Conservation (phyloP, 306 rosid genomes). For the Trifolium repens region DNA sequence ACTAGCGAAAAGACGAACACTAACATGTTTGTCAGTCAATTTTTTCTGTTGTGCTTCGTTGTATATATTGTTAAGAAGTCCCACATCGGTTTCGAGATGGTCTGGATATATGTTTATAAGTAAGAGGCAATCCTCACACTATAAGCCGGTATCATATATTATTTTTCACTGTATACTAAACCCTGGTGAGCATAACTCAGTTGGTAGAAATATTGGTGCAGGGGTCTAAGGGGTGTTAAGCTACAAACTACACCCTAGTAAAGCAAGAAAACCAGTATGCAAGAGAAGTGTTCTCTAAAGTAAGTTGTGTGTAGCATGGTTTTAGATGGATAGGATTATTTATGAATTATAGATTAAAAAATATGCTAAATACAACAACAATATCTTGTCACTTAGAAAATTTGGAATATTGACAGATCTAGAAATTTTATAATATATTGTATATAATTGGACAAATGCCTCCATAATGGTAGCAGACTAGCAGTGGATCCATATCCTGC, state of each 20-base stretch:
- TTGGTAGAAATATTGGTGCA: no score
- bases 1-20: neutral
- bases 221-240: no score
- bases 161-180: no score
- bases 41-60: neutral
- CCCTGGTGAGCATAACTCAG: no score
- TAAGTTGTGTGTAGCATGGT: conserved; percentile 8
- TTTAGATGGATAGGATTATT: conserved; percentile 28
- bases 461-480: neutral
- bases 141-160: neutral
- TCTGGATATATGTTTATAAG: no score
- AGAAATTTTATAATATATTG: neutral
- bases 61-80: neutral
- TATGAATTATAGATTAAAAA: conserved; percentile 16
- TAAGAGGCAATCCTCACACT: no score
- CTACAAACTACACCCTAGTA: neutral
- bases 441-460: neutral
- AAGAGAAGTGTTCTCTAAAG: neutral
- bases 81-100: no score
- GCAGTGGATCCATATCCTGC: neutral
- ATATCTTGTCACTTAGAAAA: neutral
- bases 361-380: conserved; percentile 35
- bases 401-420: neutral
- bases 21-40: neutral
- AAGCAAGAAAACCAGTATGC: conserved; percentile 3